These are phyloP conservation scores for Fusarium agapanthi DNA, from an alignment of 2,329 filamentous ascomycete species.

Conservation along the genomic window DNA sequence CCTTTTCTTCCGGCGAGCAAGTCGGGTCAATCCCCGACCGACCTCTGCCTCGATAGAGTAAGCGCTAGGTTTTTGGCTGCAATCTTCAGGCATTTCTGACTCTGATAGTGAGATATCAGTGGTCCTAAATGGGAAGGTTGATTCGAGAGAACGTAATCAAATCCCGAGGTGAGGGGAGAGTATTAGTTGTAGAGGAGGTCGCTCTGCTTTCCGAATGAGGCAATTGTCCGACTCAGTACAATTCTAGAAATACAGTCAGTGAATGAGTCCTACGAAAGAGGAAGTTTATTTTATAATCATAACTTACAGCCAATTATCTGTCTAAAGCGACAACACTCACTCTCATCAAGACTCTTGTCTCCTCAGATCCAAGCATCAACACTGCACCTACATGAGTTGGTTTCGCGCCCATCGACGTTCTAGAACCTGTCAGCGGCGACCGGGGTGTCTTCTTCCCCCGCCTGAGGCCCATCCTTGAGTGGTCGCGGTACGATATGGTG, in stretches of 20 bases:
- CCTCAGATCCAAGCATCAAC: not conserved
- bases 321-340: not conserved
- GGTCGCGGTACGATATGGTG: not conserved
- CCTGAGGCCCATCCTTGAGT: not conserved
- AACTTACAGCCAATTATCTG: not conserved
- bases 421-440: not conserved
- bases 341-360: not conserved
- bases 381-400: not conserved
- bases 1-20: not conserved
- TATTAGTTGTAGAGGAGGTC: no score
- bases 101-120: not conserved
- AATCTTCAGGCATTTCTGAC: not conserved
- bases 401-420: not conserved
- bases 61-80: not conserved
- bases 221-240: not conserved
- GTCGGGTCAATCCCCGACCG: not conserved
- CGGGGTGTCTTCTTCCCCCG: not conserved
- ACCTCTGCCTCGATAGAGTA: not conserved
- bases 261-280: not conserved
- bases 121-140: not conserved
- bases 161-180: not conserved
- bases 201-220: not conserved
- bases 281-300: no score
- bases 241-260: no score
- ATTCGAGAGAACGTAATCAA: not conserved